phyloP scores from a whole-genome alignment of 345 rosid species.

The Acer saccharum region DNA sequence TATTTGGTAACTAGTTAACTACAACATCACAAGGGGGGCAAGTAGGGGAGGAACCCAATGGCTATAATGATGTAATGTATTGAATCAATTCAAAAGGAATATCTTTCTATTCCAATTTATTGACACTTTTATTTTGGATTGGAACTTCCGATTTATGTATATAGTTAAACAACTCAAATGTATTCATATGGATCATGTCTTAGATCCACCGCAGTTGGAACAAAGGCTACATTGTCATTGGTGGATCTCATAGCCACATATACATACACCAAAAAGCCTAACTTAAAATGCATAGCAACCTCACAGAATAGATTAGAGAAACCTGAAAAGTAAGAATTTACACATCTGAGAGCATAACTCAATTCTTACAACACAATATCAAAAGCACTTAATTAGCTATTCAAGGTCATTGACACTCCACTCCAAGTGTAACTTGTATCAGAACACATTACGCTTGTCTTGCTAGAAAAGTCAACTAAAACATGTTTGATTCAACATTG shows the following conservation, averaged over 20 bases:
- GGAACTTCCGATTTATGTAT: neutral
- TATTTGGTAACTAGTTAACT: neutral
- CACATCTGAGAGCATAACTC: neutral
- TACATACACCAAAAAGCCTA: neutral
- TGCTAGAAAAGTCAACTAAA: slow-evolving; percentile 1
- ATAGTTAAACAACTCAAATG: neutral
- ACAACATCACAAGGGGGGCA: neutral
- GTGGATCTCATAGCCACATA: neutral
- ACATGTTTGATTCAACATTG: neutral
- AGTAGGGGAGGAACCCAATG: neutral
- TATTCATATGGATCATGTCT: neutral
- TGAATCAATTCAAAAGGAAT: neutral
- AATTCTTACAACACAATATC: neutral
- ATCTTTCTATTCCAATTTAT: neutral
- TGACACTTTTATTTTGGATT: neutral
- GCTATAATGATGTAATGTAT: neutral
- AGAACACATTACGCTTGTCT: neutral
- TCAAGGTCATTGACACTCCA: neutral
- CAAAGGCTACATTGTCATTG: neutral
- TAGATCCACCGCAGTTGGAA: neutral
- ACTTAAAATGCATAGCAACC: neutral
- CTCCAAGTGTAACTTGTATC: neutral
- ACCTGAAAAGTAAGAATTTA: neutral
- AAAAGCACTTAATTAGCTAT: neutral
- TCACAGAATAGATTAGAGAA: neutral